Evolutionary conservation across 2,329 filamentous ascomycete genomes (phyloP).

Genomic region (Samsoniella hepiali): DNA sequence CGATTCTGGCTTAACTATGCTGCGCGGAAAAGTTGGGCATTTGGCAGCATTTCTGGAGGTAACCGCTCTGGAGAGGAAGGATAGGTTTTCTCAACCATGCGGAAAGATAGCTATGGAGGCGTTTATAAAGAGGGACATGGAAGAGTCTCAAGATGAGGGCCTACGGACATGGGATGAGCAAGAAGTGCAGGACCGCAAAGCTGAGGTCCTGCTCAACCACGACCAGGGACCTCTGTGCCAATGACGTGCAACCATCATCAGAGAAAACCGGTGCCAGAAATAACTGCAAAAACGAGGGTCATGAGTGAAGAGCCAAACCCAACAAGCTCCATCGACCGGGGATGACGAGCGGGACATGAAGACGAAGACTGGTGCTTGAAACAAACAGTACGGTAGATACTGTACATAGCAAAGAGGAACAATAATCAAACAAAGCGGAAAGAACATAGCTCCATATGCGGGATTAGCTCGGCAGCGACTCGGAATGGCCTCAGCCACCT

Average conservation of each 20-base stretch:
- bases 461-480: too few species aligned
- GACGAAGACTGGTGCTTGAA: too few species aligned
- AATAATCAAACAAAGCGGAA: too few species aligned
- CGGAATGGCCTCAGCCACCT: too few species aligned
- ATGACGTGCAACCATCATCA: not conserved
- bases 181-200: slow-evolving; percentile 20
- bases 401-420: too few species aligned
- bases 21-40: slow-evolving; percentile 33
- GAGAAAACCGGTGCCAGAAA: not conserved
- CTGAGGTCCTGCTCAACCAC: not conserved
- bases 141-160: slow-evolving; percentile 25
- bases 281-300: too few species aligned
- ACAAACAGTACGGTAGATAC: too few species aligned
- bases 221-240: not conserved
- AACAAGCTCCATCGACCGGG: too few species aligned
- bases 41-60: slow-evolving; percentile 34
- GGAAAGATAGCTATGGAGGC: slow-evolving; percentile 29
- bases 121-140: slow-evolving; percentile 32
- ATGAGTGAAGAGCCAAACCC: too few species aligned
- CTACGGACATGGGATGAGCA: slow-evolving; percentile 28
- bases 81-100: slow-evolving; percentile 27
- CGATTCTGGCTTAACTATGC: slow-evolving; percentile 37
- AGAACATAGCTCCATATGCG: too few species aligned
- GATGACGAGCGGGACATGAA: too few species aligned
- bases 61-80: slow-evolving; percentile 30